These are phyloP conservation scores for Podospora pseudopauciseta DNA, from an alignment of 495 filamentous ascomycete genomes.

Conservation along the genomic window DNA sequence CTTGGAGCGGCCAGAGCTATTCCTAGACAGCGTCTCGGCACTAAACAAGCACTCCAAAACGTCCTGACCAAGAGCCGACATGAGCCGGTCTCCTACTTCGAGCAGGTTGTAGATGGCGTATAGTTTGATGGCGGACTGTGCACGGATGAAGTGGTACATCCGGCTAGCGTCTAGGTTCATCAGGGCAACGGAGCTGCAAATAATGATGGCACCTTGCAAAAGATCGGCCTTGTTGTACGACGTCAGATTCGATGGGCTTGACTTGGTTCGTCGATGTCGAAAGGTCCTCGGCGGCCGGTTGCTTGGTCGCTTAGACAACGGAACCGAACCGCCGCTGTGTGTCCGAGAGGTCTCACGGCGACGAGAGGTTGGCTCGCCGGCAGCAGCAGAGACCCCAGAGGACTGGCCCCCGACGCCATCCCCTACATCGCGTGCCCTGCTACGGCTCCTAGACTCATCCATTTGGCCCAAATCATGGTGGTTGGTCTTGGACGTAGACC, in stretches of 20 bases:
- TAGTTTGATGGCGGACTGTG: constrained; percentile 93
- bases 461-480: constrained; percentile 30
- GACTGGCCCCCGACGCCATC: neutral
- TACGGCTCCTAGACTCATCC: constrained; percentile 38
- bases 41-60: constrained; percentile 95
- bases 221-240: constrained; percentile 94
- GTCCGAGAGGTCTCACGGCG: constrained; percentile 13
- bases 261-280: constrained; percentile 74
- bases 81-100: constrained; percentile 80
- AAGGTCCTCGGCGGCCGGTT: constrained; percentile 32
- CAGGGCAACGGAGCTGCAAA: constrained; percentile 75
- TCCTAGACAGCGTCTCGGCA: constrained; percentile 81
- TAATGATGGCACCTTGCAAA: constrained; percentile 79
- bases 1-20: constrained; percentile 85
- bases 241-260: constrained; percentile 74
- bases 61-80: constrained; percentile 90
- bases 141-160: constrained; percentile 97
- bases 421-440: constrained; percentile 28
- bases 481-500: constrained; percentile 31
- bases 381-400: neutral
- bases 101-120: constrained; percentile 98
- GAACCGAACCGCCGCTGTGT: neutral
- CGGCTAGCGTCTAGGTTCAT: constrained; percentile 93
- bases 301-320: constrained; percentile 9
- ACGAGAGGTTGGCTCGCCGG: neutral